These are phyloP conservation scores for Syzygium oleosum DNA, from an alignment of 345 rosid species.

Conservation along the genomic window DNA sequence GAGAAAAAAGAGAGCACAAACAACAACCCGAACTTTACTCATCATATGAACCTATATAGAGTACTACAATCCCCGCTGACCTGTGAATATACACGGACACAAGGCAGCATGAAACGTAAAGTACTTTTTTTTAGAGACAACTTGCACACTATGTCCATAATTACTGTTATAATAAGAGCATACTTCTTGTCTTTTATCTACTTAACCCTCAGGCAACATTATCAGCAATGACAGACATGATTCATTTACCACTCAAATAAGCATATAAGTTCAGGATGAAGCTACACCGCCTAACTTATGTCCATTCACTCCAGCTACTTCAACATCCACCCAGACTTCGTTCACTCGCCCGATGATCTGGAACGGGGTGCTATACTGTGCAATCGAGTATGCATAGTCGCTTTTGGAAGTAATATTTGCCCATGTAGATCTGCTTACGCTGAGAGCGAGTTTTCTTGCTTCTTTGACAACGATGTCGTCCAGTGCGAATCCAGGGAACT, in stretches of 20 bases:
- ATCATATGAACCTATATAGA: neutral
- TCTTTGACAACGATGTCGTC: conserved; percentile 34
- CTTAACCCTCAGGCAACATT: neutral
- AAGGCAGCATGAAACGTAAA: neutral
- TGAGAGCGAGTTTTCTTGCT: conserved; percentile 43
- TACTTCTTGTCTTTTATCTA: neutral
- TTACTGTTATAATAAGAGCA: neutral
- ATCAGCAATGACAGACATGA: neutral
- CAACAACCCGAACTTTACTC: neutral
- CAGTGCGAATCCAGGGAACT: conserved; percentile 49
- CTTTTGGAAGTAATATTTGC: conserved; percentile 25
- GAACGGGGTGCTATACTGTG: conserved; percentile 57
- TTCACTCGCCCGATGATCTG: conserved; percentile 43
- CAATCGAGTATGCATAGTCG: conserved; percentile 46
- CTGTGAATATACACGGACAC: neutral
- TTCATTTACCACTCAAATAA: neutral
- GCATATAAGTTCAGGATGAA: conserved; percentile 17
- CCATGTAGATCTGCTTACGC: conserved; percentile 49
- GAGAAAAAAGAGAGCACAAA: neutral
- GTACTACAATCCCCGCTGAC: neutral
- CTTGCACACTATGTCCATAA: neutral
- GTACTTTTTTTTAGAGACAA: neutral
- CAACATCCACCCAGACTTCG: conserved; percentile 63
- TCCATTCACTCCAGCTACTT: conserved; percentile 12
- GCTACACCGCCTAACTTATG: conserved; percentile 11